These are phyloP conservation scores for Hanseniaspora taiwanica DNA, from an alignment of 805 yeast genomes.

Conservation along the genomic window DNA sequence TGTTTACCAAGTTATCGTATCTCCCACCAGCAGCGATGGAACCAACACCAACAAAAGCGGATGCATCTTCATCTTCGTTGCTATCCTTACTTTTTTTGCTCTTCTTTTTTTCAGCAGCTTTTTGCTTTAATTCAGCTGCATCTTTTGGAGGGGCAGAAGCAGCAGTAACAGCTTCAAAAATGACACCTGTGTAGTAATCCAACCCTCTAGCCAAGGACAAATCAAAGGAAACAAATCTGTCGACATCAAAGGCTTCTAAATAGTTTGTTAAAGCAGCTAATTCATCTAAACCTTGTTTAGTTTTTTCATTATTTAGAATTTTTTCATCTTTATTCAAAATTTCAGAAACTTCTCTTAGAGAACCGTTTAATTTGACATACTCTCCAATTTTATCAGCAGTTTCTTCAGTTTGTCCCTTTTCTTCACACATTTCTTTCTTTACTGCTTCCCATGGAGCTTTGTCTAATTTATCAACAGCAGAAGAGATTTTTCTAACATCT, in stretches of 20 bases:
- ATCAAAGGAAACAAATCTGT: slow-evolving; percentile 63
- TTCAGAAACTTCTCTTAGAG: slow-evolving; percentile 47
- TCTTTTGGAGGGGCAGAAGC: slow-evolving; percentile 92
- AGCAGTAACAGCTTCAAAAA: slow-evolving; percentile 89
- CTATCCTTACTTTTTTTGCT: slow-evolving; percentile 6
- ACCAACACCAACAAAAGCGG: slow-evolving; percentile 95
- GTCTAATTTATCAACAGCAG: slow-evolving; percentile 94
- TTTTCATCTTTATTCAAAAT: slow-evolving; percentile 43
- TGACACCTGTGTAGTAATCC: slow-evolving; percentile 94
- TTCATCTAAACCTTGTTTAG: slow-evolving; percentile 70
- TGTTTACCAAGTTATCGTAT: slow-evolving; percentile 90
- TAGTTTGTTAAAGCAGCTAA: slow-evolving; percentile 64
- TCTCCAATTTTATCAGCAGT: slow-evolving; percentile 90
- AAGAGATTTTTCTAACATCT: slow-evolving; percentile 84
- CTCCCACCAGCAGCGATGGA: slow-evolving; percentile 99
- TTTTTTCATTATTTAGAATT: slow-evolving; percentile 53
- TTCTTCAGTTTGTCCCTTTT: slow-evolving; percentile 79
- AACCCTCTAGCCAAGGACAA: slow-evolving; percentile 93
- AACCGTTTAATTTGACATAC: slow-evolving; percentile 76
- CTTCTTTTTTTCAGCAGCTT: slow-evolving; percentile 20
- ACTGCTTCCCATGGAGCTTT: slow-evolving; percentile 93
- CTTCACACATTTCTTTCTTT: slow-evolving; percentile 80
- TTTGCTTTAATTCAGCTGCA: slow-evolving; percentile 53
- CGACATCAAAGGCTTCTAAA: slow-evolving; percentile 71
- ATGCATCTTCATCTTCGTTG: slow-evolving; percentile 73